These are phyloP conservation scores for Sporothrix variecibatus DNA, from an alignment of 2,329 filamentous ascomycete genomes.

Conservation along the genomic window DNA sequence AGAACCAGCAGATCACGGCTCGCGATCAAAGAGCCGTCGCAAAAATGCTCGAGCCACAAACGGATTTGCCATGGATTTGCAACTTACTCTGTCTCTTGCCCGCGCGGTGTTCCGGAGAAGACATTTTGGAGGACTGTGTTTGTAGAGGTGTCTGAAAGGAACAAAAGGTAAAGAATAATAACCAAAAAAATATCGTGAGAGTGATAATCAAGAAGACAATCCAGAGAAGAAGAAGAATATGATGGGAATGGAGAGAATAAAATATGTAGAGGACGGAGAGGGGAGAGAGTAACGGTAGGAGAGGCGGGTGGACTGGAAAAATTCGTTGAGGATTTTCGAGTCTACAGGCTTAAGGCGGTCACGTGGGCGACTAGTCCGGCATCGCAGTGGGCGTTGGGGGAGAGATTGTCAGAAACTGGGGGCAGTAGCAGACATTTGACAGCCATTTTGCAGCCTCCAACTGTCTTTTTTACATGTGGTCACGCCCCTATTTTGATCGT, in stretches of 20 bases:
- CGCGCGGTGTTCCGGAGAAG: constrained; percentile 33
- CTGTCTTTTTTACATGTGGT: not conserved
- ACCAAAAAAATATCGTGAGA: not conserved
- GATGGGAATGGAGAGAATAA: not conserved
- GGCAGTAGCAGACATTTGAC: not conserved
- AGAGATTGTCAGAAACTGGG: not conserved
- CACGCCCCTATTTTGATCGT: not conserved
- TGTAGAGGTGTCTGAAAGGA: not conserved
- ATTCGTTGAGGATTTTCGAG: not conserved
- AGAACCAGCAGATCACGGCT: not conserved
- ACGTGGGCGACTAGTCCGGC: constrained; percentile 10
- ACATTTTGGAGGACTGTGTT: constrained; percentile 24
- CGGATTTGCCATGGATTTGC: not conserved
- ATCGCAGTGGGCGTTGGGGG: not conserved
- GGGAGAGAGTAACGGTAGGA: not conserved
- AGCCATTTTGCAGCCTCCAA: not conserved
- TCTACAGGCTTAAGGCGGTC: not conserved
- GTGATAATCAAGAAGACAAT: too few species aligned
- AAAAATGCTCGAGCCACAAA: not conserved
- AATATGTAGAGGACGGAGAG: not conserved
- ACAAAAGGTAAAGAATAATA: not conserved
- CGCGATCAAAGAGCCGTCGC: not conserved
- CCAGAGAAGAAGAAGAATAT: not conserved
- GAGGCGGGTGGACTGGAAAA: not conserved
- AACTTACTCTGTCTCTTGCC: constrained; percentile 39